phyloP scores from a whole-genome alignment of 768 basidiomycete genomes.

The Leccinum olivaceopallidum region DNA sequence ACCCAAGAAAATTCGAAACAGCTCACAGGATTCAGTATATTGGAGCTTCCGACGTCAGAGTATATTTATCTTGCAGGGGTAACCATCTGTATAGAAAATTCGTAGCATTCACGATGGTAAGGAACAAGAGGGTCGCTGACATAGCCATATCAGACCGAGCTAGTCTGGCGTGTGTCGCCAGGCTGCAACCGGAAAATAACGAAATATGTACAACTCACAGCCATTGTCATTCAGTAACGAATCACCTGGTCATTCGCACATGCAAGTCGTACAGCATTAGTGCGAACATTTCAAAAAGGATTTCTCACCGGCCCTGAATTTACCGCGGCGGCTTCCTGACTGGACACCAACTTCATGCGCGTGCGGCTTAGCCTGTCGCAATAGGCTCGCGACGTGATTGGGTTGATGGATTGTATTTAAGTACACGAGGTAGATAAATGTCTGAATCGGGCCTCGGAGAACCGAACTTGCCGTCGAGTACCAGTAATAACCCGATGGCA shows the following conservation, averaged over 20 bases:
- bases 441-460: background rate
- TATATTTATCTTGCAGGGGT: background rate
- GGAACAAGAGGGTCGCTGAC: background rate
- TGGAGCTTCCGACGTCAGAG: background rate
- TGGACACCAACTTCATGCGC: background rate
- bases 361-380: background rate
- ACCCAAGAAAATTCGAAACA: background rate
- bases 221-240: background rate
- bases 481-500: background rate
- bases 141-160: background rate
- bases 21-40: background rate
- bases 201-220: background rate
- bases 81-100: background rate
- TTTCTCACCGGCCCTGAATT: background rate
- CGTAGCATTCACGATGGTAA: background rate
- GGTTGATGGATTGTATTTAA: background rate
- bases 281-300: background rate
- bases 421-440: background rate
- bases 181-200: background rate
- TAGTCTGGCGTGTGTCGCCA: background rate
- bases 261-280: background rate
- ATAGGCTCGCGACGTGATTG: background rate
- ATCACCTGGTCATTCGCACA: background rate
- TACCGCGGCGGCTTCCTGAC: background rate
- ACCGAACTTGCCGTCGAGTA: background rate